phyloP scores from a whole-genome alignment of 176 grass and related monocot species.

The Alopecurus myosuroides region DNA sequence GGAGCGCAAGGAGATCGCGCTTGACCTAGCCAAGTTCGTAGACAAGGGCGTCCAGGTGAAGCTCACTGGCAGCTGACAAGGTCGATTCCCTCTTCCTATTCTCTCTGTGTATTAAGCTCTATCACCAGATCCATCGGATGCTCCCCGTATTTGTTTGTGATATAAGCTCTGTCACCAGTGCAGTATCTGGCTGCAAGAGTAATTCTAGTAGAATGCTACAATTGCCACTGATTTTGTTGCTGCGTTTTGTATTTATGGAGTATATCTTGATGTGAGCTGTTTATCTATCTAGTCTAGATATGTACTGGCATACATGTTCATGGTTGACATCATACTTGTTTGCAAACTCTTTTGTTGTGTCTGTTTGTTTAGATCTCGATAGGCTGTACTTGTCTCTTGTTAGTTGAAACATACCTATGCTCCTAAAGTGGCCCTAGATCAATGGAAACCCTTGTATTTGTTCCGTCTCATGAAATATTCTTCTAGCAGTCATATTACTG shows the following conservation, averaged over 20 bases:
- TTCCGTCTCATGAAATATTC: neutral
- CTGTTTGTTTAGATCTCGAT: neutral
- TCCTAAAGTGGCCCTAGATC: neutral
- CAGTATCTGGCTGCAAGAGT: neutral
- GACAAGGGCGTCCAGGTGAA: slow-evolving; percentile 93
- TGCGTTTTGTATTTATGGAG: neutral
- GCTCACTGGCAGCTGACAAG: slow-evolving; percentile 78
- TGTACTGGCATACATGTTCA: neutral
- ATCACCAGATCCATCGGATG: neutral
- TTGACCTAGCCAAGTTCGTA: slow-evolving; percentile 89
- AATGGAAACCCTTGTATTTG: neutral
- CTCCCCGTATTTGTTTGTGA: neutral
- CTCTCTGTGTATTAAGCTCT: neutral
- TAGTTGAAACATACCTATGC: neutral
- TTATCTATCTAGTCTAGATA: neutral
- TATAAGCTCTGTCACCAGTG: neutral
- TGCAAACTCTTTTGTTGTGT: neutral
- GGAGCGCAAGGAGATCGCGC: slow-evolving; percentile 80
- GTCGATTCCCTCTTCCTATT: slow-evolving; percentile 11
- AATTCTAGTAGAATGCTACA: neutral
- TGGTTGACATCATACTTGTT: neutral
- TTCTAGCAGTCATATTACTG: neutral
- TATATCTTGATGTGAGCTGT: neutral
- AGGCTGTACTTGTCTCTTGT: neutral
- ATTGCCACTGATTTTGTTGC: neutral